Conservation (phyloP, 345 rosid species). For the Salix caprea region DNA sequence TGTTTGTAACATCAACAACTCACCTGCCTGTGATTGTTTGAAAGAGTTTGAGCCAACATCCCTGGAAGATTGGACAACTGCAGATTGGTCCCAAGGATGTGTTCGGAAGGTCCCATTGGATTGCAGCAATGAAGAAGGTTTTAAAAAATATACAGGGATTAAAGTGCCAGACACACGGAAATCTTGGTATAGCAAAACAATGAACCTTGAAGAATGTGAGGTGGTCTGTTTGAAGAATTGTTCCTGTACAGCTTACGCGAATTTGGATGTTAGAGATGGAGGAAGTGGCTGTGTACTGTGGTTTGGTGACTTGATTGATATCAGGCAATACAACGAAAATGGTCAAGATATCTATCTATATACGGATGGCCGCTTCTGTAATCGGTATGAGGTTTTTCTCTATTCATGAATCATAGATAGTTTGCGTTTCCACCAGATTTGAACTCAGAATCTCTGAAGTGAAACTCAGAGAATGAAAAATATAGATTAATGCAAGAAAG, state of each 20-base stretch:
- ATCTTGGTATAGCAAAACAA: slow-evolving; percentile 4
- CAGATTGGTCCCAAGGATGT: slow-evolving; percentile 13
- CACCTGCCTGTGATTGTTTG: slow-evolving; percentile 9
- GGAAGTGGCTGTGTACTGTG: slow-evolving; percentile 17
- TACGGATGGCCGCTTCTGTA: slow-evolving; percentile 40
- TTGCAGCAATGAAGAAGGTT: slow-evolving; percentile 15
- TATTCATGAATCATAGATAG: too few relatives aligned
- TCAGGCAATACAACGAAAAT: slow-evolving; percentile 6
- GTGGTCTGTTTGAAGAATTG: slow-evolving; percentile 6
- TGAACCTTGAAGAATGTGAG: slow-evolving; percentile 9
- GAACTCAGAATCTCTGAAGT: too few relatives aligned
- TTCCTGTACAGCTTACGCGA: slow-evolving; percentile 10
- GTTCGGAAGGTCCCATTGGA: not conserved
- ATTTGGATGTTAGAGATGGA: slow-evolving; percentile 12
- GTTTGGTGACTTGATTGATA: slow-evolving; percentile 12
- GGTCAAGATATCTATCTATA: slow-evolving; percentile 38
- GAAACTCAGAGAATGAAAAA: too few relatives aligned
- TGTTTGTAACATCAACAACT: slow-evolving; percentile 9
- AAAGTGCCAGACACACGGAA: slow-evolving; percentile 10
- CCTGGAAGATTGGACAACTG: not conserved
- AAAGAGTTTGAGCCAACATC: slow-evolving; percentile 4
- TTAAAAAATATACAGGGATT: not conserved
- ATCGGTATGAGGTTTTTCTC: slow-evolving; percentile 14
- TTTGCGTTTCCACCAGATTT: too few relatives aligned
- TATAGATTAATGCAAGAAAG: too few relatives aligned